phyloP scores from a whole-genome alignment of 2,329 filamentous ascomycete species.

The Cladosporium sp. region DNA sequence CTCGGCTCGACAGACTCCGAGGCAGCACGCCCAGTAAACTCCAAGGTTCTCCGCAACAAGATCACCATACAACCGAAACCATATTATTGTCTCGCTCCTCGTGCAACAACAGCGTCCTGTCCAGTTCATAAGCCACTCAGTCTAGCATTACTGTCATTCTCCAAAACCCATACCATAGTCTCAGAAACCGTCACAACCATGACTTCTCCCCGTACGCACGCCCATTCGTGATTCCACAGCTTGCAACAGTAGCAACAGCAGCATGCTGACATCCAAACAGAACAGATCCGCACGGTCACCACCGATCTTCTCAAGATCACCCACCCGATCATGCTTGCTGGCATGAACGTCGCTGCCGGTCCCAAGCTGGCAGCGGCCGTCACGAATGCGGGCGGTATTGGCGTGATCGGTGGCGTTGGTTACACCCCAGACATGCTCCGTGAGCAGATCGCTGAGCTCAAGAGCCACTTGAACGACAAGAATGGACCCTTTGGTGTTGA shows the following conservation, averaged over 20 bases:
- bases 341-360: constrained; percentile 98
- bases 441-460: constrained; percentile 92
- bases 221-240: constrained; percentile 9
- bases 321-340: constrained; percentile 89
- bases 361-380: constrained; percentile 95
- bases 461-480: constrained; percentile 81
- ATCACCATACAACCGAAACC: constrained; percentile 1
- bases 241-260: too few relatives aligned
- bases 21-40: background rate
- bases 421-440: constrained; percentile 97
- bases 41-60: too few relatives aligned
- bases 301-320: constrained; percentile 98
- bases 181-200: constrained; percentile 43
- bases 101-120: background rate
- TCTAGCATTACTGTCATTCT: background rate
- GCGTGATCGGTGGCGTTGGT: constrained; percentile 90
- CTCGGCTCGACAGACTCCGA: constrained; percentile 3
- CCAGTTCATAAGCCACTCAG: constrained; percentile 3
- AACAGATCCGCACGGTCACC: constrained; percentile 82
- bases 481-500: constrained; percentile 94
- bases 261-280: constrained; percentile 43
- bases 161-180: background rate
- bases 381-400: constrained; percentile 91
- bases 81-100: background rate
- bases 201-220: constrained; percentile 72